Percentiles rank a stretch among this genome's conserved stretches.
These are phyloP conservation scores for Oxyria digyna DNA, from an alignment of 148 eudicot genomes.

Conservation along the genomic window DNA sequence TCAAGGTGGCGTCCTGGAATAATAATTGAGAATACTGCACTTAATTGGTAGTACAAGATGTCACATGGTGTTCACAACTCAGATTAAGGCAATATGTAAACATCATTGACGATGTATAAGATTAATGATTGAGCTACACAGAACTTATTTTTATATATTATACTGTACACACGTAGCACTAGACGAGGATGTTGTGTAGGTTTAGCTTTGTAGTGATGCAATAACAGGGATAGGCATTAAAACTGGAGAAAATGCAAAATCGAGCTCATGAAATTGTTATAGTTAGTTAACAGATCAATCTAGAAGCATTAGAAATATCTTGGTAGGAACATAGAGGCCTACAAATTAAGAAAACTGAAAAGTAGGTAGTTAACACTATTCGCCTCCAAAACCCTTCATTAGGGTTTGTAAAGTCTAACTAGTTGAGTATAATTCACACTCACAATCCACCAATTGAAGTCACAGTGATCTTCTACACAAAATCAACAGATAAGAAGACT, in stretches of 20 bases:
- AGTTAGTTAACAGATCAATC: not conserved
- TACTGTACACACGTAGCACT: not conserved
- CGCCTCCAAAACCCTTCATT: no score
- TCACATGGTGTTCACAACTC: not conserved
- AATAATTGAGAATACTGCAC: not conserved
- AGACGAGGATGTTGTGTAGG: not conserved
- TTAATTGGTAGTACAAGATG: not conserved
- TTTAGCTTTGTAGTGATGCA: not conserved
- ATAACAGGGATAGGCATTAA: not conserved
- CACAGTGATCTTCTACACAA: not conserved
- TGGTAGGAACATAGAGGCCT: not conserved
- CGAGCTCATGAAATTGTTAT: not conserved
- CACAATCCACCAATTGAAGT: slow-evolving; percentile 4
- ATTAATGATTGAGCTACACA: not conserved
- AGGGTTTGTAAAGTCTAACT: not conserved
- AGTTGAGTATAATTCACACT: not conserved
- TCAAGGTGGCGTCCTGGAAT: slow-evolving; percentile 89
- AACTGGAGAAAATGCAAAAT: not conserved
- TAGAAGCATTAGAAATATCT: not conserved
- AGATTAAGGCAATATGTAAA: not conserved
- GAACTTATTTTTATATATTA: not conserved
- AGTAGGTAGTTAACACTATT: not conserved
- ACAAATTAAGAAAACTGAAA: not conserved
- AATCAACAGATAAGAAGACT: not conserved
- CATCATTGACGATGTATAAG: not conserved